These are phyloP conservation scores for Calonectria montana DNA, from an alignment of 2,329 filamentous ascomycete species.

Conservation along the genomic window DNA sequence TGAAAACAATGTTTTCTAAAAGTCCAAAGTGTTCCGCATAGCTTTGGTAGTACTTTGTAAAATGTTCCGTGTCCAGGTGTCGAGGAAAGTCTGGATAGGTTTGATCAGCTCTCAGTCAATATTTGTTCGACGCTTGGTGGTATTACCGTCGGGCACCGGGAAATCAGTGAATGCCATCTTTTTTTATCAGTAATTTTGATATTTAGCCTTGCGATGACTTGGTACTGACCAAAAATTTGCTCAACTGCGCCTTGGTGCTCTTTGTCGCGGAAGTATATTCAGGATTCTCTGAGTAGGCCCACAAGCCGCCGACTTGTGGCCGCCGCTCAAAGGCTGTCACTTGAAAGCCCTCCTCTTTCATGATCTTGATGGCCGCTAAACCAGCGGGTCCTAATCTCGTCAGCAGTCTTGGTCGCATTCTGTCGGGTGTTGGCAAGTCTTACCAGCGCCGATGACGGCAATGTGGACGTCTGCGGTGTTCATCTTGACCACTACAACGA, in stretches of 20 bases:
- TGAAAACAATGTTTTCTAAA: slow-evolving; percentile 30
- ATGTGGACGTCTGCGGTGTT: slow-evolving; percentile 23
- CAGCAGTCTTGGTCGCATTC: background rate
- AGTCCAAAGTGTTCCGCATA: slow-evolving; percentile 37
- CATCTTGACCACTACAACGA: slow-evolving; percentile 1
- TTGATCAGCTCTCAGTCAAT: background rate
- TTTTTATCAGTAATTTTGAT: background rate
- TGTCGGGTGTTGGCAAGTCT: background rate
- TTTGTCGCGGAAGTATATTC: slow-evolving; percentile 34
- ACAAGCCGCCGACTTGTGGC: slow-evolving; percentile 36
- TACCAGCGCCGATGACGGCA: slow-evolving; percentile 38
- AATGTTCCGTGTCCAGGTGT: slow-evolving; percentile 25
- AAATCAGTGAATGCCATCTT: slow-evolving; percentile 39
- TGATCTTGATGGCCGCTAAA: slow-evolving; percentile 36
- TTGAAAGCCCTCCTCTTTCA: slow-evolving; percentile 38
- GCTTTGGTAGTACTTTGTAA: slow-evolving; percentile 35
- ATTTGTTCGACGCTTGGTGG: background rate
- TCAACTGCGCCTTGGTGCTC: slow-evolving; percentile 36
- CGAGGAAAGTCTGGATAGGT: slow-evolving; percentile 28
- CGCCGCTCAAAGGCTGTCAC: slow-evolving; percentile 40
- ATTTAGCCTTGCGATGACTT: no score
- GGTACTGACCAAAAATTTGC: slow-evolving; percentile 39
- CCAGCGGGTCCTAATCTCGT: slow-evolving; percentile 33
- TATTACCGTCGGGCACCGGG: slow-evolving; percentile 36
- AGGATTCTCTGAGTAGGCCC: slow-evolving; percentile 36